Conservation (phyloP, 345 rosid genomes). For the Acer negundo region DNA sequence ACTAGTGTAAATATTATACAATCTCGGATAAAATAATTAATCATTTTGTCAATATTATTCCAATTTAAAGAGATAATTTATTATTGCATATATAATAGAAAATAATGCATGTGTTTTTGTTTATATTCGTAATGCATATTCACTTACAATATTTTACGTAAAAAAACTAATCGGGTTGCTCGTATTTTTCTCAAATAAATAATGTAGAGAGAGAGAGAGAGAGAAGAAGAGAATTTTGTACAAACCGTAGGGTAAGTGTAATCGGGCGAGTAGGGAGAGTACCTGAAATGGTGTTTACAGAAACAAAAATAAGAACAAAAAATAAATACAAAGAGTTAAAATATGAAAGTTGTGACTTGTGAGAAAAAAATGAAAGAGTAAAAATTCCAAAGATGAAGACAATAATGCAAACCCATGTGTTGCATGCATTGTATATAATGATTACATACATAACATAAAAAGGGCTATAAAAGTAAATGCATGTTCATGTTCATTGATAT, state of each 20-base stretch:
- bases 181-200: neutral
- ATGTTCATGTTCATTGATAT: neutral
- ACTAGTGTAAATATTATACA: too few relatives aligned
- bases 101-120: too few relatives aligned
- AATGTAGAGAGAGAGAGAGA: conserved; percentile 12
- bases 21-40: too few relatives aligned
- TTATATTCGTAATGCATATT: too few relatives aligned
- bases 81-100: too few relatives aligned
- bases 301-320: neutral
- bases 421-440: neutral
- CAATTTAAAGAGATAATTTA: too few relatives aligned
- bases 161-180: too few relatives aligned
- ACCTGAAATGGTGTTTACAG: conserved; percentile 50
- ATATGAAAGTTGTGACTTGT: neutral
- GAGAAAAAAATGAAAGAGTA: conserved; percentile 18
- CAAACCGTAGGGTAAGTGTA: conserved; percentile 91
- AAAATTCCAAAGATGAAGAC: neutral
- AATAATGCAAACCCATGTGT: neutral
- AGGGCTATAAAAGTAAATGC: conserved; percentile 4
- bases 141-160: too few relatives aligned
- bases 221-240: conserved; percentile 23
- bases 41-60: too few relatives aligned
- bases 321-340: neutral
- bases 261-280: conserved; percentile 84
- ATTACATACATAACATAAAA: neutral